Base-by-base conservation (phyloP, 805 yeast species). In the Kodamaea hsintzibuensis region DNA sequence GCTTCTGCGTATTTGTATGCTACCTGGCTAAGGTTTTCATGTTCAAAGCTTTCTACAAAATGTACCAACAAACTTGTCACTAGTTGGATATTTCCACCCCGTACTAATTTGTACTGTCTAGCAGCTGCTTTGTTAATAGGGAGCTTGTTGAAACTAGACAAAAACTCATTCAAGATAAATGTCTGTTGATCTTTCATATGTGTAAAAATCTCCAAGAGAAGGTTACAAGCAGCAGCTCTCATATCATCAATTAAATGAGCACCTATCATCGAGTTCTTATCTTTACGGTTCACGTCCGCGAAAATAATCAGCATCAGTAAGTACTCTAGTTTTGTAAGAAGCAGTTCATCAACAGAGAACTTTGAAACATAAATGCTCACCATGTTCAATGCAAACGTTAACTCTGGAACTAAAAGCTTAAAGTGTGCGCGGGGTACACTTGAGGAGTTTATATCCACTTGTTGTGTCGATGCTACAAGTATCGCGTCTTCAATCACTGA, bases 311-410 rank as follows among this genome's bases (percentile, higher is more conserved):
- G 66, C 7, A 75, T 59, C 7, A 79, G 67, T 19, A 83, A 64
- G 59, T 82, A 87, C 55, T 86, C 89, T 27, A 89, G 60, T 56
- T 79, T 81, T 0, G 91, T 84, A 8, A 86, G 62, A 0, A 79
- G 61, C 2, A 70, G 73, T 40, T 87, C 92, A 51, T 83, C 71
- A 0, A 67, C 53, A 4, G 53, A 51, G 37, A 57, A 53, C 6
- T 48, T 47, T 10, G 49, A 50, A 12, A 60, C 46, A 39, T 60
- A 57, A 8, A 17, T 35, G 5, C 58, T 42, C 2, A 67, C 17
- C 49, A 54, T 19, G 7, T 17, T 48, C 4, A 62, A 42, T 3
- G 57, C 49, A 9, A 43, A 14, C 13, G 57, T 25, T 8, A 65
- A 40, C 13, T 64, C 68, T 6, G 50, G 40, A 4, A 59, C 18